Conservation (phyloP, 2,329 filamentous ascomycete genomes). For the Neonectria punicea region DNA sequence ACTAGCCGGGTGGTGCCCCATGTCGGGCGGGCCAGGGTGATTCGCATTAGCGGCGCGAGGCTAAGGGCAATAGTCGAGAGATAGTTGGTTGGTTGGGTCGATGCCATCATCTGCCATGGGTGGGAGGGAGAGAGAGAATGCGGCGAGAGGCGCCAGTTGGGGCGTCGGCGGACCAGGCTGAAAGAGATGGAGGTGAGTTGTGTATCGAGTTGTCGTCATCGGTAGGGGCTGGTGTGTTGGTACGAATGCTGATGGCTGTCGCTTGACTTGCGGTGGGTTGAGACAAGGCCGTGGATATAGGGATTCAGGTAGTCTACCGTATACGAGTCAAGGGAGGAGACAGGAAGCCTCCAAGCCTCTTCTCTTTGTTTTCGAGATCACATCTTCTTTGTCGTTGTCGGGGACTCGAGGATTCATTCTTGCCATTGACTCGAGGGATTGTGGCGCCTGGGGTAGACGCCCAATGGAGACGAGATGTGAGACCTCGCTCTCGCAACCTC, state of each 20-base stretch:
- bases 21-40: slow-evolving; percentile 35
- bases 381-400: neutral
- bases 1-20: slow-evolving; percentile 1
- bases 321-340: neutral
- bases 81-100: slow-evolving; percentile 25
- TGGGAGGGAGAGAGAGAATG: slow-evolving; percentile 6
- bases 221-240: neutral
- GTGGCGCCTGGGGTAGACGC: slow-evolving; percentile 14
- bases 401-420: neutral
- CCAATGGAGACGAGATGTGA: slow-evolving; percentile 2
- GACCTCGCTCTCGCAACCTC: slow-evolving; percentile 3
- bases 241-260: neutral
- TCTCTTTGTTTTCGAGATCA: neutral
- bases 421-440: neutral
- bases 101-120: slow-evolving; percentile 14
- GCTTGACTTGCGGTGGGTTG: neutral
- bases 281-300: neutral
- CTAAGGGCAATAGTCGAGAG: slow-evolving; percentile 20
- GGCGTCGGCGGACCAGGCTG: slow-evolving; percentile 38
- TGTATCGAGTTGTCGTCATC: neutral
- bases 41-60: slow-evolving; percentile 41
- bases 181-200: slow-evolving; percentile 27
- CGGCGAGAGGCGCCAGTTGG: slow-evolving; percentile 22
- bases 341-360: neutral
- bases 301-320: too few relatives aligned